Evolutionary conservation across 208 protist genomes (phyloP), one percentile per base, ranked within the genome.

Genomic region (Endotrypanum monterogeii): DNA sequence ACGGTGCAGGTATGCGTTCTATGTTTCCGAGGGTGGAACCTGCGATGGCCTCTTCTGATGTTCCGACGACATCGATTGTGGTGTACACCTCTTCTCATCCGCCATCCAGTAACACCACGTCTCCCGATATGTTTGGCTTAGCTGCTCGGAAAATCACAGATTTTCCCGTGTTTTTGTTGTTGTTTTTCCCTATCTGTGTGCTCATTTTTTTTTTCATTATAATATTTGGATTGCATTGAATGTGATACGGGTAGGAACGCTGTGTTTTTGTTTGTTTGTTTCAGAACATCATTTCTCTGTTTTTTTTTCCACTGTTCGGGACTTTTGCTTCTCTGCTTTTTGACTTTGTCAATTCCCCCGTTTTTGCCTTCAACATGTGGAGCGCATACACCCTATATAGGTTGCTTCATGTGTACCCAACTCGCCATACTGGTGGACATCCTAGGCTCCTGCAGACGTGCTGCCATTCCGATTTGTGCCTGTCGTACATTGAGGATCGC

Each of bases 311-410:
- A n/a, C n/a, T n/a, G n/a, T n/a, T n/a, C n/a, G n/a, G n/a, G n/a
- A n/a, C 41, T 5, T 75, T 60, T 30, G 56, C 20, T 30, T 71
- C 65, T 48, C 46, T n/a, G 25, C 25, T 41, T 28, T 37, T 18
- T 14, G 35, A 55, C n/a, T 71, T 20, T n/a, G 1, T 20, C 30
- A 9, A 3, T 62, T 9, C 32, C 23, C n/a, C 57, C 4, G 6
- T 65, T 25, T 65, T 65, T 2, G 2, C 57, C 78, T 69, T 52
- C 56, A n/a, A n/a, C n/a, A 60, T 48, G 39, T 58, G 56, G 50
- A 46, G 11, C 63, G 20, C n/a, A n/a, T 23, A 41, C 46, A 51
- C 35, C 67, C 1, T 80, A 50, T 74, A 65, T 35, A 30, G 44
- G 12, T 69, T 63, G 72, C 73, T 50, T 60, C 32, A 16, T 57